Base-by-base conservation (phyloP, 2,329 filamentous ascomycete species). In the Fusarium lateritium region DNA sequence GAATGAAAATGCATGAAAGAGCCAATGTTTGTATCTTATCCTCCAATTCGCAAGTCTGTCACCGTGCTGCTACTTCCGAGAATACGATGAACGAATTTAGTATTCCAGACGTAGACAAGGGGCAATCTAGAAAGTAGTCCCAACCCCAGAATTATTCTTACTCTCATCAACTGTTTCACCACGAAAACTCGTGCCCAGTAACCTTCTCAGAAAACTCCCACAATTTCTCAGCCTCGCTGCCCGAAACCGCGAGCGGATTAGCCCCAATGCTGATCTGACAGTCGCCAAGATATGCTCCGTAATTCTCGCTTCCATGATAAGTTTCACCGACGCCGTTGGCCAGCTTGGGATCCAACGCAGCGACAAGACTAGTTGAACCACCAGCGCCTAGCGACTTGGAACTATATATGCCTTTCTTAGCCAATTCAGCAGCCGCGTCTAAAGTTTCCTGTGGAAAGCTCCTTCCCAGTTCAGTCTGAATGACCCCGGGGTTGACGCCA, bases 291-390 rank as follows among this genome's bases (percentile, higher is more conserved):
- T 19, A 63, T 0, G 49, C 4, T 44, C 60, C 60, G 4, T 49
- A 47, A 24, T 63, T 63, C 21, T 56, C 43, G 8, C 31, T 47
- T 2, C 42, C 60, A 2, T 51, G n/a, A 6, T 33, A 7, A 26
- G 21, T 59, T 21, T 63, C 60, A 1, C 60, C 42, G 9, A 63
- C 19, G 3, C 24, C 42, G 0, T 9, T 21, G 0, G 58, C 43
- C 33, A 63, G 21, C 31, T 63, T 49, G 0, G 58, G 49, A 6
- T 63, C 60, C 15, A 63, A 13, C 0, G 58, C 60, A 2, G 58
- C 58, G 11, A 62, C 50, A 7, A 63, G 60, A 21, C 60, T 46
- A 2, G 60, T 63, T 11, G 60, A 63, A 19, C 58, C 42, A 4
- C 60, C 60, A 1, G 58, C 60, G 0, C 15, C 49, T 2, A 56